Conservation (phyloP, 305 asterid species). For the Coffea humblotiana region DNA sequence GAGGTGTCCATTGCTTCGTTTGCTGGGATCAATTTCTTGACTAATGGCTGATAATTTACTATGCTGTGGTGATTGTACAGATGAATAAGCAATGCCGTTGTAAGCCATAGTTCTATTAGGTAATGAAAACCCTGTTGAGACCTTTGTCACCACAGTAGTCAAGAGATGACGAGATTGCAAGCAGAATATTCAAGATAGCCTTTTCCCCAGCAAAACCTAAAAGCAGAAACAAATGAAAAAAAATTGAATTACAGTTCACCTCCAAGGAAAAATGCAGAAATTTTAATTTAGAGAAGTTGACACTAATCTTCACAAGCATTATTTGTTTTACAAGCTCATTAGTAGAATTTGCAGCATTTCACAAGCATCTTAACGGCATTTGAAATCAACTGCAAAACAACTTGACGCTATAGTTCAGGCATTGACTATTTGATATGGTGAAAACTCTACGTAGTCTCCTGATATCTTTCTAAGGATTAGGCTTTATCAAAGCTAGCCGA, state of each 20-base stretch:
- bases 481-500: background rate
- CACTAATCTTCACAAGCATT: background rate
- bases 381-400: background rate
- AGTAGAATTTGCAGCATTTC: conserved; percentile 5
- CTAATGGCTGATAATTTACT: conserved; percentile 38
- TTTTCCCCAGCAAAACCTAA: conserved; percentile 19
- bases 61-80: conserved; percentile 68
- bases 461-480: background rate
- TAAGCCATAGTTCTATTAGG: conserved; percentile 50
- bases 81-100: conserved; percentile 63
- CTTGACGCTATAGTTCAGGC: background rate
- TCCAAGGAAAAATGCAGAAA: background rate
- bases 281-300: background rate
- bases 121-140: conserved; percentile 22
- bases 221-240: conserved; percentile 20
- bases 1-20: conserved; percentile 43
- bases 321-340: background rate
- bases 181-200: conserved; percentile 23
- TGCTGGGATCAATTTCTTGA: conserved; percentile 43
- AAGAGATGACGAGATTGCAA: conserved; percentile 21
- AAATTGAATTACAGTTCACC: background rate
- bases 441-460: background rate
- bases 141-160: conserved; percentile 12
- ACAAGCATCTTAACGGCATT: background rate
- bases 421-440: background rate